phyloP scores from a whole-genome alignment of 176 grass and related monocot species.

The Carex cristatella region DNA sequence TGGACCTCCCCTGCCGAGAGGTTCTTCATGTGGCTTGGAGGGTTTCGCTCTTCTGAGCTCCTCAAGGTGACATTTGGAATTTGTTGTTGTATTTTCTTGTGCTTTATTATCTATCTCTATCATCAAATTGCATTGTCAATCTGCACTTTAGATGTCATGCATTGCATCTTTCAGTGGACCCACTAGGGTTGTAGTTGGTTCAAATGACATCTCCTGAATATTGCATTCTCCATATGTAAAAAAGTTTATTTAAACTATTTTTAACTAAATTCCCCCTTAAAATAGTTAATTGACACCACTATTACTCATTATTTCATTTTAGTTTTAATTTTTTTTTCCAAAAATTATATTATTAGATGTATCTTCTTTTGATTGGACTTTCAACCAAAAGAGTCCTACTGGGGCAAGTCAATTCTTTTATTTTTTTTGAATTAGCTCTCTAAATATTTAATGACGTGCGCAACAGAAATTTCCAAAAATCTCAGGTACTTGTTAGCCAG shows the following conservation, averaged over 20 bases:
- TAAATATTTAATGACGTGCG: not conserved
- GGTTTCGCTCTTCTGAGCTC: slow-evolving; percentile 78
- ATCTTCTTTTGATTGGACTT: too few relatives aligned
- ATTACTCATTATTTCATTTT: too few relatives aligned
- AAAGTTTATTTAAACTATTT: not conserved
- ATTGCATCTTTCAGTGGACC: not conserved
- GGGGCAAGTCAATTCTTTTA: not conserved
- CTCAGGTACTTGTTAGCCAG: slow-evolving; percentile 48
- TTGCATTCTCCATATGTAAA: not conserved
- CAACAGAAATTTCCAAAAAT: not conserved
- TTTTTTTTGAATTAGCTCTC: not conserved
- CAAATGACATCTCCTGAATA: not conserved
- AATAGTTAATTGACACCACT: not conserved
- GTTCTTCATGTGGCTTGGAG: slow-evolving; percentile 97
- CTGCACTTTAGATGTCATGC: not conserved
- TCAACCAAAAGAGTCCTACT: too few relatives aligned
- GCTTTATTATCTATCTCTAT: not conserved
- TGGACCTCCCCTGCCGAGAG: slow-evolving; percentile 83
- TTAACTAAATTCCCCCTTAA: not conserved
- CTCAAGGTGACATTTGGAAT: slow-evolving; percentile 34
- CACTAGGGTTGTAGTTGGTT: not conserved
- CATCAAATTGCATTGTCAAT: not conserved
- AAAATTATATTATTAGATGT: too few relatives aligned
- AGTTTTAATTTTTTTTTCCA: too few relatives aligned
- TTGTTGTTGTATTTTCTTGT: not conserved